These are phyloP conservation scores for Ettlia oleoabundans DNA, from an alignment of 139 green algal genomes.

Conservation along the genomic window DNA sequence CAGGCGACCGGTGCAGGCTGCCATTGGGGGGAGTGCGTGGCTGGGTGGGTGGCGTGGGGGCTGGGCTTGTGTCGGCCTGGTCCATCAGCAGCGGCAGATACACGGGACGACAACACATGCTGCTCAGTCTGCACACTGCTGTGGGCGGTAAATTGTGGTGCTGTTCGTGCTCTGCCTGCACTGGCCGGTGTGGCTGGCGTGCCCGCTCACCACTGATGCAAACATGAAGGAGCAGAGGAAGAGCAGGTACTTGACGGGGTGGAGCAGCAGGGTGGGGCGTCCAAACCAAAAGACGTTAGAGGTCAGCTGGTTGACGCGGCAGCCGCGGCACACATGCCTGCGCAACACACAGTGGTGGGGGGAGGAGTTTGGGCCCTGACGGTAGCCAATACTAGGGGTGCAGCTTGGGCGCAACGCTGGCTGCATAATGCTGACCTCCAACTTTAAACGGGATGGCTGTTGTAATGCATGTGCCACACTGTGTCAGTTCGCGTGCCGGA, in stretches of 20 bases:
- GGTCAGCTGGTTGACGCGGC: conserved; percentile 22
- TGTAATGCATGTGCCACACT: background rate
- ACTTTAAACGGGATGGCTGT: background rate
- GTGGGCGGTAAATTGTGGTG: too few species aligned
- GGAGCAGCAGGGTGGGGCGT: conserved; percentile 44
- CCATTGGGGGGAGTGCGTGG: background rate
- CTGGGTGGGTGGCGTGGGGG: too few species aligned
- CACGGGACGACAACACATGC: too few species aligned
- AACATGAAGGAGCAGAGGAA: conserved; percentile 60
- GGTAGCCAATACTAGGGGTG: background rate
- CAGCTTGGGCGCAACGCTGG: background rate
- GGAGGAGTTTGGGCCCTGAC: background rate
- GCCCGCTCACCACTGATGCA: conserved; percentile 12
- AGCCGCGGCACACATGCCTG: conserved; percentile 46
- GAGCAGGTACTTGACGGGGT: conserved; percentile 46
- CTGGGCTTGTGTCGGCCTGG: too few species aligned
- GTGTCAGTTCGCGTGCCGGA: background rate
- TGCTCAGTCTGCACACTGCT: too few species aligned
- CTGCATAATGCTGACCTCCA: background rate
- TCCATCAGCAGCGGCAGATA: too few species aligned
- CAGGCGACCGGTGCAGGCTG: background rate
- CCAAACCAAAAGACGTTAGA: conserved; percentile 55
- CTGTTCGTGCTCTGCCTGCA: too few species aligned
- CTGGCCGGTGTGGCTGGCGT: too few species aligned
- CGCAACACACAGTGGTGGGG: background rate